Conservation (phyloP, 768 basidiomycete genomes). For the Trametes gibbosa region DNA sequence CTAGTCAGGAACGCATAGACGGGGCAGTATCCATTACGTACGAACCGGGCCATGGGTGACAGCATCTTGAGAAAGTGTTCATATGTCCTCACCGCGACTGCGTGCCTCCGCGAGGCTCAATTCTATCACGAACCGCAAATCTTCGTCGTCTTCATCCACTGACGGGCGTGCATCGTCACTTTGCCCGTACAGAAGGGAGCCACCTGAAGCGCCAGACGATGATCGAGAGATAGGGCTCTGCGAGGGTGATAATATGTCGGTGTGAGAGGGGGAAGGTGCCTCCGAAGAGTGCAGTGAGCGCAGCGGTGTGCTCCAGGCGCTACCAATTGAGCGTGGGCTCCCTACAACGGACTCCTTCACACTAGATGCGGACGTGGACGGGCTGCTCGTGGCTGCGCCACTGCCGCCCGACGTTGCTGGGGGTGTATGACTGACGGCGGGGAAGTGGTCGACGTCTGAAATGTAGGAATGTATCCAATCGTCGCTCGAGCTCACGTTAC, state of each 20-base stretch:
- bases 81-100: conserved; percentile 30
- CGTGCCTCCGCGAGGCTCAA: conserved; percentile 69
- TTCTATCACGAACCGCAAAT: conserved; percentile 62
- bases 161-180: not conserved
- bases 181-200: not conserved
- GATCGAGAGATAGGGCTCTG: conserved; percentile 8
- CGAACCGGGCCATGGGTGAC: not conserved
- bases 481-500: conserved; percentile 8
- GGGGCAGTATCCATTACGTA: not conserved
- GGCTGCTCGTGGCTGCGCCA: conserved; percentile 14
- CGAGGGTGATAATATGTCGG: conserved; percentile 5
- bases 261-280: conserved; percentile 20
- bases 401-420: conserved; percentile 23
- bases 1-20: not conserved
- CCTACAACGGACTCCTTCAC: conserved; percentile 18
- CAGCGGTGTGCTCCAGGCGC: conserved; percentile 34
- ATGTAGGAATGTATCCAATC: conserved; percentile 9
- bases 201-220: not conserved
- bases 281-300: conserved; percentile 22
- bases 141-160: conserved; percentile 53
- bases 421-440: conserved; percentile 33
- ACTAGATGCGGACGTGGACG: conserved; percentile 14
- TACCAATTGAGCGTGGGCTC: conserved; percentile 24
- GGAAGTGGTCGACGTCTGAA: conserved; percentile 32
- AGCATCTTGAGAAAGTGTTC: not conserved